phyloP scores from a whole-genome alignment of 768 basidiomycete genomes.

The Clavaria fumosa region DNA sequence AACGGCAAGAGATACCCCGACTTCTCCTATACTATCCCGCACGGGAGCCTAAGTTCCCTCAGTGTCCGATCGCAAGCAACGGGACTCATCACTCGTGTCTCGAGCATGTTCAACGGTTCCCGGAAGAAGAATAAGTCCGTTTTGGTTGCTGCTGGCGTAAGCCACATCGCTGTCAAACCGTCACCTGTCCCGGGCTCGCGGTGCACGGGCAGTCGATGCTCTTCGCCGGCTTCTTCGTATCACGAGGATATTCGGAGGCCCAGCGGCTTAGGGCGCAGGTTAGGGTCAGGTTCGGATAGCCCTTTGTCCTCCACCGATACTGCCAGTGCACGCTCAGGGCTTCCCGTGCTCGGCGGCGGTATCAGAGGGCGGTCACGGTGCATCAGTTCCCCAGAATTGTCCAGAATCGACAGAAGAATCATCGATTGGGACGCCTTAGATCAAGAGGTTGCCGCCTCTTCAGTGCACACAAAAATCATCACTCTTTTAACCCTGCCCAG shows the following conservation, averaged over 20 bases:
- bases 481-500: constrained; percentile 17
- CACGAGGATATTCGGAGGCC: constrained; percentile 30
- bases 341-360: background rate
- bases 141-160: no score
- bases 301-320: constrained; percentile 22
- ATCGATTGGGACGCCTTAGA: constrained; percentile 10
- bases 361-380: constrained; percentile 16
- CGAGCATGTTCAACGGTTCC: constrained; percentile 12
- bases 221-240: constrained; percentile 6
- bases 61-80: no score
- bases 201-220: constrained; percentile 7
- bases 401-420: constrained; percentile 12
- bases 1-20: background rate
- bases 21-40: background rate
- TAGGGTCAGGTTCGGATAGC: constrained; percentile 22
- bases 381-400: constrained; percentile 25
- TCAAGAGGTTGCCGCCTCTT: constrained; percentile 9
- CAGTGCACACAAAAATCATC: constrained; percentile 7
- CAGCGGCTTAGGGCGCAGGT: constrained; percentile 26
- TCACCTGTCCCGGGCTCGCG: no score
- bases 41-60: no score
- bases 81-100: constrained; percentile 15
- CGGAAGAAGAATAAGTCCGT: no score
- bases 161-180: constrained; percentile 8
- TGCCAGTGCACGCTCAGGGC: background rate